Evolutionary conservation across 352 stramenopile genomes (phyloP), one percentile per base, ranked within the genome.

Genomic region (Pythium utonaiense): DNA sequence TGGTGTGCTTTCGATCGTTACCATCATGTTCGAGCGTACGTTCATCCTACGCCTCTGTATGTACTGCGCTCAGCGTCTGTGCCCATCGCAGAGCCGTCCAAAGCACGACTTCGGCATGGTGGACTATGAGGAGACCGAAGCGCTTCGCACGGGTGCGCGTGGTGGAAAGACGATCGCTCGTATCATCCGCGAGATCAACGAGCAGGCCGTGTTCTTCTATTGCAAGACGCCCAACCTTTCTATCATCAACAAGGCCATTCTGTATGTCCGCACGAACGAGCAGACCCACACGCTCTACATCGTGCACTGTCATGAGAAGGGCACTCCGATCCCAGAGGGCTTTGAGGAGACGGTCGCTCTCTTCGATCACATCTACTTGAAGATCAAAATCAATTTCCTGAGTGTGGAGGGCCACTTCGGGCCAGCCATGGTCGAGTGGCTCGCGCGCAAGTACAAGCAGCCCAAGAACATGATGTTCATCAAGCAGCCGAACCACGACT

Each of bases 381-480:
- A 97, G 75, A 84, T 97, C 56, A 95, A 97, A 77, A 93, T 98
- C 55, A 96, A 95, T 57, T 92, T 98, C 53, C 54, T 98, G 25
- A 85, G 78, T 36, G 82, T 98, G 8, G 82, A 97, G 50, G 86
- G 83, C 27, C 66, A 75, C 38, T 96, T 96, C 53, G 88, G 91
- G 6, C 90, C 93, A 2, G 85, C 86, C 19, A 85, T 96, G 69
- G 91, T 98, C 50, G 93, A 97, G 76, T 98, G 91, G 87, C 62
- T 97, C 60, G 84, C 81, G 38, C 75, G 78, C 69, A 86, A 93
- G 68, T 93, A 98, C 64, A 73, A 75, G 49, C 88, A 98, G 67
- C 85, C 86, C 33, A 95, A 96, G 75, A 98, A 98, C 75, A 91
- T 96, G 71, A 98, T 98, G 88, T 98, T 98, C 71, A 97, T 98